A percentile compares a stretch with the other conserved stretches of the same genome.
Evolutionary conservation across 2,329 filamentous ascomycete genomes (phyloP).

Genomic region (Tolypocladium nubicola): DNA sequence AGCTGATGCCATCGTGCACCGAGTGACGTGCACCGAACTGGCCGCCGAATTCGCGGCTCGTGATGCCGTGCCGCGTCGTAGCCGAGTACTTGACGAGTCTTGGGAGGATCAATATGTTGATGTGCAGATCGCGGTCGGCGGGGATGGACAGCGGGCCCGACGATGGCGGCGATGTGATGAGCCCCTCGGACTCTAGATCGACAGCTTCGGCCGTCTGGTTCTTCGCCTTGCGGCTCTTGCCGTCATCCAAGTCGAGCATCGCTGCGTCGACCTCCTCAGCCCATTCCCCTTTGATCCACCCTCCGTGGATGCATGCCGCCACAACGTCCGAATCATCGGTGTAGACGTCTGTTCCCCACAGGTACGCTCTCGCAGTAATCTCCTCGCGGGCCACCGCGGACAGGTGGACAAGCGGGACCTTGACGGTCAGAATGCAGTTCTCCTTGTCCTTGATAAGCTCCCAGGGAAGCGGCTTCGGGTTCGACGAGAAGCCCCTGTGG

Average conservation of each 20-base stretch:
- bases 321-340: slow-evolving; percentile 93
- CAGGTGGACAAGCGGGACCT: slow-evolving; percentile 73
- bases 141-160: slow-evolving; percentile 55
- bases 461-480: slow-evolving; percentile 63
- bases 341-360: slow-evolving; percentile 94
- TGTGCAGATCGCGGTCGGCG: slow-evolving; percentile 67
- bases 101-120: slow-evolving; percentile 77
- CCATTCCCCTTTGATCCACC: slow-evolving; percentile 88
- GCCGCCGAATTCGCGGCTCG: slow-evolving; percentile 67
- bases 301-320: slow-evolving; percentile 84
- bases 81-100: slow-evolving; percentile 65
- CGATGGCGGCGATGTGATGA: slow-evolving; percentile 42
- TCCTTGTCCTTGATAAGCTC: slow-evolving; percentile 63
- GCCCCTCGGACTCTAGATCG: slow-evolving; percentile 27
- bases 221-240: slow-evolving; percentile 20
- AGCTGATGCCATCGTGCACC: slow-evolving; percentile 78
- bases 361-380: slow-evolving; percentile 65
- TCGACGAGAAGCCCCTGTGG: slow-evolving; percentile 36
- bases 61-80: slow-evolving; percentile 69
- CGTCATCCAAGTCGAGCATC: slow-evolving; percentile 47
- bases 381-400: slow-evolving; percentile 62
- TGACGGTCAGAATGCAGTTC: slow-evolving; percentile 84
- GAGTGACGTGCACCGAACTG: slow-evolving; percentile 30
- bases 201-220: slow-evolving; percentile 16
- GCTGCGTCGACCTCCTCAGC: slow-evolving; percentile 62